Conservation (phyloP, 257 asterid species). For the Solanum okadae region DNA sequence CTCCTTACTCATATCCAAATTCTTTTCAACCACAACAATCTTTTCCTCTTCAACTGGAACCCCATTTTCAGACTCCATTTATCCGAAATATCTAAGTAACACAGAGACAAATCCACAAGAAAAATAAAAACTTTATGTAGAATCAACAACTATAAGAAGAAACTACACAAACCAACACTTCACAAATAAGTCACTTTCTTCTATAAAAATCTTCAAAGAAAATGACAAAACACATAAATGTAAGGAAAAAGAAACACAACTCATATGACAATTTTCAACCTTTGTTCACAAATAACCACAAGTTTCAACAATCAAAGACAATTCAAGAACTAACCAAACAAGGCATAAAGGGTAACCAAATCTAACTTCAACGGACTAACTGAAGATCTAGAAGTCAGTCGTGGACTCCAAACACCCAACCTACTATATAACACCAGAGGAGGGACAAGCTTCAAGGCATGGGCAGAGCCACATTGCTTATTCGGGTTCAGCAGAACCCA, state of each 20-base stretch:
- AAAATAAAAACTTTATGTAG: not conserved
- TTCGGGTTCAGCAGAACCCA: not conserved
- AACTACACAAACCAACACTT: not conserved
- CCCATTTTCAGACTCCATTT: slow-evolving; percentile 56
- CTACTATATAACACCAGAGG: not conserved
- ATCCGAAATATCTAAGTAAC: not conserved
- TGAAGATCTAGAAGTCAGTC: no score
- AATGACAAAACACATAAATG: not conserved
- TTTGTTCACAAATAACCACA: not conserved
- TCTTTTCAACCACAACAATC: slow-evolving; percentile 12
- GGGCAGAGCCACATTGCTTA: not conserved
- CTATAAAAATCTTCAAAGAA: slow-evolving; percentile 1
- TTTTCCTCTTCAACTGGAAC: slow-evolving; percentile 37
- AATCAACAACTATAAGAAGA: not conserved
- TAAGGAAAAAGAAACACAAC: not conserved
- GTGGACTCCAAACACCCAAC: not conserved
- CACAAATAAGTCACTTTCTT: not conserved
- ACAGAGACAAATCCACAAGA: not conserved
- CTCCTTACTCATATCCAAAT: slow-evolving; percentile 6
- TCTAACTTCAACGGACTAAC: not conserved
- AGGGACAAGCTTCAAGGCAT: not conserved
- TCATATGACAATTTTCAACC: not conserved
- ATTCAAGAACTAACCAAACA: not conserved
- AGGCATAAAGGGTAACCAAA: not conserved
- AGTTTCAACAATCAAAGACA: not conserved